Evolutionary conservation across 768 basidiomycete species (phyloP), one percentile per base, ranked within the genome.

Genomic region (Antrodiella citrinella): DNA sequence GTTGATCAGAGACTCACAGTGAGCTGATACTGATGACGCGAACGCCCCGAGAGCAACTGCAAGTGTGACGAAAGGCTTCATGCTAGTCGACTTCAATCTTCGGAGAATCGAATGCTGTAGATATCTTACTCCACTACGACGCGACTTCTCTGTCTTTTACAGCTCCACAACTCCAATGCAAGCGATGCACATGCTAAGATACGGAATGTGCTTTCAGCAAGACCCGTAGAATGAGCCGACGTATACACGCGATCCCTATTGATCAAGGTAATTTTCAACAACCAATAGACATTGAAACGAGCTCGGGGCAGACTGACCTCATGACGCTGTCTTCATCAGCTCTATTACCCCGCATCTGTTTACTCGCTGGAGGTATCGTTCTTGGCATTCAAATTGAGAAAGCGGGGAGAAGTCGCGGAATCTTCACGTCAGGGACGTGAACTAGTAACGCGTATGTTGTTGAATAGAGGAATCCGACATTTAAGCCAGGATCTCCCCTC

Each of bases 51-150:
- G 54, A 18, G 54, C 54, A 9, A 55, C 50, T 20, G 54, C 41
- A 10, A 52, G 52, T 5, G 51, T 49, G 48, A 58, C 38, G 46
- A 49, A 51, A n/a, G 56, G 23, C 55, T 61, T 61, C 60, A 61
- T 61, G 4, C 15, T 53, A 35, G 7, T 35, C 7, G 15, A 35
- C 30, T 35, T 35, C 30, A 15, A 15, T 7, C 15, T 35, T 7
- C 30, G 7, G 30, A 35, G 30, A 35, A 35, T 35, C 30, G 30
- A 35, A n/a, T n/a, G n/a, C n/a, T n/a, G n/a, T n/a, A n/a, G n/a
- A n/a, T n/a, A n/a, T 15, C 30, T 35, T 35, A 15, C 30, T 15
- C 30, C 7, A 35, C 30, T 7, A 15, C 15, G 30, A 15, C 7
- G 30, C 30, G 7, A 35, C 30, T 7, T 7, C 7, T 7, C 30